A percentile compares a stretch with the other conserved stretches of the same genome.
Evolutionary conservation across 192 early-diverging fungal genomes (phyloP).

Genomic region (Paraglomus brasilianum): DNA sequence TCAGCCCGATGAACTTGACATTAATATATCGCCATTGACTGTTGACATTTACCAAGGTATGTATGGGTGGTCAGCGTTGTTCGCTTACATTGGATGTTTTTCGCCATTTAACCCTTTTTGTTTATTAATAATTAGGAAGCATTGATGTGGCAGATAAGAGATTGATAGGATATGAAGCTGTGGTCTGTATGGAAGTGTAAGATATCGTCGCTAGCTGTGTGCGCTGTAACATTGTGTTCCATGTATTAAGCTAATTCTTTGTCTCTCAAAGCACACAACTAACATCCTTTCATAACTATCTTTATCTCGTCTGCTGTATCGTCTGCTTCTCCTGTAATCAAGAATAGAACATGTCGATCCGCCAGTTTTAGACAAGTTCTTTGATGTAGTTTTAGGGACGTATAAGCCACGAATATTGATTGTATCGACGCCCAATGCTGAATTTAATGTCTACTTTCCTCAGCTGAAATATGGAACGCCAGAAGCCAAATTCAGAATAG

Average conservation of each 20-base stretch:
- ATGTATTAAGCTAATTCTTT: neutral
- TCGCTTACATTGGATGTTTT: too few relatives aligned
- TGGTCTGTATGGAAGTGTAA: conserved; percentile 78
- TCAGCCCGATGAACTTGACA: conserved; percentile 61
- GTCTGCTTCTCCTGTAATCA: conserved; percentile 16
- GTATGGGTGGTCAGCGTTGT: too few relatives aligned
- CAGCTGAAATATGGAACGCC: conserved; percentile 70
- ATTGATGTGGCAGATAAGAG: conserved; percentile 50
- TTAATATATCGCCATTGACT: conserved; percentile 59
- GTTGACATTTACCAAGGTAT: conserved; percentile 70
- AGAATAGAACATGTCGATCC: conserved; percentile 78
- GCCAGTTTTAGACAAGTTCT: conserved; percentile 56
- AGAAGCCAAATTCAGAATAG: conserved; percentile 64
- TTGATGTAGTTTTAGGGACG: conserved; percentile 57
- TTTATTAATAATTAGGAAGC: conserved; percentile 44
- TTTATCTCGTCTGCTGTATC: conserved; percentile 5
- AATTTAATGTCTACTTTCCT: conserved; percentile 89
- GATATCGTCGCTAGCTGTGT: neutral
- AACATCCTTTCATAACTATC: neutral
- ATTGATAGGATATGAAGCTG: conserved; percentile 63
- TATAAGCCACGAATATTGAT: conserved; percentile 71
- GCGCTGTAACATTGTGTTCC: neutral
- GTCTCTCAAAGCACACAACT: neutral
- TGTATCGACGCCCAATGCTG: conserved; percentile 82
- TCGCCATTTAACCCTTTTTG: conserved; percentile 10